Percentiles rank a stretch among this genome's conserved stretches.
phyloP scores from a whole-genome alignment of 805 yeast genomes.

The Candida sphagnicola region DNA sequence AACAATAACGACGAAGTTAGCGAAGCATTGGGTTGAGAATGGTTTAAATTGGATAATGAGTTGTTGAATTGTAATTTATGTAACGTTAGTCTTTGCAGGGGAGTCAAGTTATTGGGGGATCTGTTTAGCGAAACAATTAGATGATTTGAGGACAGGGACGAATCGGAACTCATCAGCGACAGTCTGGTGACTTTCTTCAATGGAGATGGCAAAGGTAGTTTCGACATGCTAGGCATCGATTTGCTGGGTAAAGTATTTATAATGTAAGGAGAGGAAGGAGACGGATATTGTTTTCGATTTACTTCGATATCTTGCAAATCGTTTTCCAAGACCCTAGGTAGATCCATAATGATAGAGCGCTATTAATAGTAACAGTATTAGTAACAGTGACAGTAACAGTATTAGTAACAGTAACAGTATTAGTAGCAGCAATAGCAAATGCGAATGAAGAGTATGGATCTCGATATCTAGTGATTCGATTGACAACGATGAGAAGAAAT shows the following conservation, averaged over 20 bases:
- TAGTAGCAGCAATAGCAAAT: no score
- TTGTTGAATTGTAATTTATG: conserved; percentile 21
- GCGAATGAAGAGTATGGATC: no score
- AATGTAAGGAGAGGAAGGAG: background rate
- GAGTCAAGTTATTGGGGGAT: conserved; percentile 24
- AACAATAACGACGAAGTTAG: conserved; percentile 20
- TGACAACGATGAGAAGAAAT: no score
- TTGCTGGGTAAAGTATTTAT: background rate
- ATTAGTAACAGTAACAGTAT: no score
- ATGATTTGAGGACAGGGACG: background rate
- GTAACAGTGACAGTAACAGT: no score
- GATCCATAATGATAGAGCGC: background rate
- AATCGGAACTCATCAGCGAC: background rate
- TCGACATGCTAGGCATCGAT: background rate
- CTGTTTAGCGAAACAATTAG: conserved; percentile 16
- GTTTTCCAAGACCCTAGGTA: background rate
- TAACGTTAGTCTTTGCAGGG: conserved; percentile 25
- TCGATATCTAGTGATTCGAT: no score
- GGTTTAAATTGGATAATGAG: conserved; percentile 18
- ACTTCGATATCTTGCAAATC: background rate
- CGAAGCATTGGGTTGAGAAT: conserved; percentile 4
- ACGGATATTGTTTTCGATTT: background rate
- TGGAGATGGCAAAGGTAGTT: background rate
- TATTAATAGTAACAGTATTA: no score
- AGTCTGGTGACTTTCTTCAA: background rate